Evolutionary conservation across 331 rosid species (phyloP).

Genomic region (Cydonia oblonga): DNA sequence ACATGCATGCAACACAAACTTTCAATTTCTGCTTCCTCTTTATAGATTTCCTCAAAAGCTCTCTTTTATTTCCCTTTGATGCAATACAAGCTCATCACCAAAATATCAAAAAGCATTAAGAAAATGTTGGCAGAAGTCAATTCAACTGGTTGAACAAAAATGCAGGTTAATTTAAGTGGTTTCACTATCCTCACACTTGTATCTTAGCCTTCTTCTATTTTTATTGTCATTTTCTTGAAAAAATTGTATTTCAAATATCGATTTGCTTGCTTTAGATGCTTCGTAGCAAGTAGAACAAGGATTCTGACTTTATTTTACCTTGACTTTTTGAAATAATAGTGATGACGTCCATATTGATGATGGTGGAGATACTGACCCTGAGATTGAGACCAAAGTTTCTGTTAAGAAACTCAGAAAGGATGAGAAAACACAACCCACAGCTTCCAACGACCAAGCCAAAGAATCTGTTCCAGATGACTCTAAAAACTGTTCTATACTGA

Average conservation of each 20-base stretch:
- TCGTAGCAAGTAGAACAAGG: constrained; percentile 5
- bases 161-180: neutral
- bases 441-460: constrained; percentile 15
- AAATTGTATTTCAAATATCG: constrained; percentile 7
- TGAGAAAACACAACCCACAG: constrained; percentile 22
- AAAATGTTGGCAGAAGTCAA: neutral
- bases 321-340: constrained; percentile 31
- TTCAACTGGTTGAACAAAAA: constrained; percentile 3
- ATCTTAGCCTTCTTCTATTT: neutral
- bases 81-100: neutral
- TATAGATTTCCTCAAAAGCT: neutral
- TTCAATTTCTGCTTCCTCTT: neutral
- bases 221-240: neutral
- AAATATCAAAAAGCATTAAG: neutral
- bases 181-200: neutral
- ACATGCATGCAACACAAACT: neutral
- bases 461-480: constrained; percentile 25
- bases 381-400: constrained; percentile 28
- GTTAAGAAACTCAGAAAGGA: constrained; percentile 41
- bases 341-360: constrained; percentile 34
- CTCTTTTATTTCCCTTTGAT: neutral
- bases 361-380: constrained; percentile 33
- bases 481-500: constrained; percentile 14
- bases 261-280: constrained; percentile 6
- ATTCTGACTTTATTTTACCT: constrained; percentile 12